Base-by-base conservation (phyloP, 306 rosid species). In the Pueraria montana region DNA sequence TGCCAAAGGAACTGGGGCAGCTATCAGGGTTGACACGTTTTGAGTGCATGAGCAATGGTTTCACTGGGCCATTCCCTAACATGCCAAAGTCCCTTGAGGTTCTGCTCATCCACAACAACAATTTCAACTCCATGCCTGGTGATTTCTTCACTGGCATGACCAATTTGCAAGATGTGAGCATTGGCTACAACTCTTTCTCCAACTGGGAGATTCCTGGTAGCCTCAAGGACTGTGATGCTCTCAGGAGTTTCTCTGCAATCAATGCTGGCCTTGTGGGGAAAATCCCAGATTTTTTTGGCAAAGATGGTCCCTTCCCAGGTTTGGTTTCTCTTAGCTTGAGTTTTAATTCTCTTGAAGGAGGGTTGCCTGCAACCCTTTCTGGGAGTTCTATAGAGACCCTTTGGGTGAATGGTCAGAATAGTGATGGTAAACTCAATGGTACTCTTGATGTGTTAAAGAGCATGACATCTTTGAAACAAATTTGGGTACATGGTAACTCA, bases 401-500 rank as follows among this genome's bases (percentile, higher is more conserved):
- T 1, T 90, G 85, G 94, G 3, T 96, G 53, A 92, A 92, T 79
- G 93, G 92, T 49, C 94, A 88, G 26, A 6, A 55, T 14, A 64
- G 90, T 68, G 53, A 1, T 3, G 45, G 45, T 16, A 85, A 80
- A 79, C 94, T 96, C 48, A 93, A 88, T 76, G 99, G 99, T 14
- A 81, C 94, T 0, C 85, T 96, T 77, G 66, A 72, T 34, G 89
- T 96, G n/a, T 80, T 96, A n/a, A 87, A 87, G 34, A 76, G 84
- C 9, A 91, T 96, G 99, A 90, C 87, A 5, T 53, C 75, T 4
- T 71, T 96, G 84, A 53, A 10, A 5, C 86, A 83, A 0, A 84
- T 90, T 83, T 91, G 96, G 98, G 86, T 86, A 2, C 90, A 93
- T 20, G 74, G 85, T 52, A 96, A 96, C 80, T 48, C 65, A 3